Percentiles rank a stretch among this genome's conserved stretches.
phyloP scores from a whole-genome alignment of 352 stramenopile species.

The Phytophthora europaea region DNA sequence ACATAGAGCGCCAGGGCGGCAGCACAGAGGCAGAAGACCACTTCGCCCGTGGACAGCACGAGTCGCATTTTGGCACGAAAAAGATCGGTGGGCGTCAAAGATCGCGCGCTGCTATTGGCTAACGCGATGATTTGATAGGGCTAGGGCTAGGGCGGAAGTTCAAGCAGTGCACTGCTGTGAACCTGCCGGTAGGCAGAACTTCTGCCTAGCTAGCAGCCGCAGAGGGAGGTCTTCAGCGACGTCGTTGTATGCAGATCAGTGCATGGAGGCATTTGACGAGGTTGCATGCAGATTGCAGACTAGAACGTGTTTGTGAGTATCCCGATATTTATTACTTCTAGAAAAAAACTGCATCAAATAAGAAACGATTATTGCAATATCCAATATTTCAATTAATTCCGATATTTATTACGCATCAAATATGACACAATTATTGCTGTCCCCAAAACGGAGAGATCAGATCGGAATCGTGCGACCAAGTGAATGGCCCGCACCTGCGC shows the following conservation, averaged over 20 bases:
- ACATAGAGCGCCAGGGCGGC: conserved; percentile 18
- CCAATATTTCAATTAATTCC: neutral
- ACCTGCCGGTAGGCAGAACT: no score
- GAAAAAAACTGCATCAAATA: no score
- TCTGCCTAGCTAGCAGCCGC: no score
- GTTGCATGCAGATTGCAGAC: neutral
- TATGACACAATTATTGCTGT: no score
- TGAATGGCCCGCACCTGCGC: conserved; percentile 30
- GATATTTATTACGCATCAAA: no score
- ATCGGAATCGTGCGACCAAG: conserved; percentile 11
- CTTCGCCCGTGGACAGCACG: conserved; percentile 26
- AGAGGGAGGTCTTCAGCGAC: neutral
- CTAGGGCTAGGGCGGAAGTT: conserved; percentile 22
- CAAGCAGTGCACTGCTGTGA: neutral
- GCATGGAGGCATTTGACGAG: neutral
- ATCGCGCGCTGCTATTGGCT: conserved; percentile 27
- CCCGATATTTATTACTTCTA: no score
- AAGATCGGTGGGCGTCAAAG: conserved; percentile 14
- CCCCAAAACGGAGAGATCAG: neutral
- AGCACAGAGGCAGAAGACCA: conserved; percentile 24
- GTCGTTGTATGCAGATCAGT: neutral
- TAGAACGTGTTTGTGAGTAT: neutral
- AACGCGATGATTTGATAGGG: conserved; percentile 29
- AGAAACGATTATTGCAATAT: neutral
- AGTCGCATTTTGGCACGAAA: conserved; percentile 32